A percentile compares a stretch with the other conserved stretches of the same genome.
These are phyloP conservation scores for Lathyrus oleraceus DNA, from an alignment of 306 rosid genomes.

Conservation along the genomic window DNA sequence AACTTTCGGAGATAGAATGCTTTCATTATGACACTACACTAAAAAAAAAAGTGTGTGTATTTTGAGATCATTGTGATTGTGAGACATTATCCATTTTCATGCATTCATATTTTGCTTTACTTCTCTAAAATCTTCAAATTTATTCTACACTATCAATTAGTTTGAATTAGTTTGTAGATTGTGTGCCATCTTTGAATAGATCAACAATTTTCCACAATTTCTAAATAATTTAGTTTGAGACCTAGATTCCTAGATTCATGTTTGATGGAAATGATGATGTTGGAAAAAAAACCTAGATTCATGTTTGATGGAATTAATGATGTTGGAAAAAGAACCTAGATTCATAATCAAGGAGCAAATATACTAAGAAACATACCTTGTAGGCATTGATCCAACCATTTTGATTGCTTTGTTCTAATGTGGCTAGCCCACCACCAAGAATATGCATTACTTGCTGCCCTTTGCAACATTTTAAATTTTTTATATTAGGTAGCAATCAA, in stretches of 20 bases:
- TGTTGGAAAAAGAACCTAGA: constrained; percentile 3
- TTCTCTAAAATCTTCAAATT: background rate
- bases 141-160: background rate
- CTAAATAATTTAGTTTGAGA: background rate
- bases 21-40: background rate
- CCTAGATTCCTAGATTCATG: constrained; percentile 10
- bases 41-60: background rate
- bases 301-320: background rate
- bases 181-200: constrained; percentile 1
- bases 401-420: constrained; percentile 92
- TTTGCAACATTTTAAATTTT: constrained; percentile 72
- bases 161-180: background rate
- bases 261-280: background rate
- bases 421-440: constrained; percentile 99
- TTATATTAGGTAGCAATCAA: constrained; percentile 28
- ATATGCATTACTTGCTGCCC: constrained; percentile 97
- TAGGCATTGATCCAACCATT: constrained; percentile 93
- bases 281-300: constrained; percentile 11
- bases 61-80: background rate
- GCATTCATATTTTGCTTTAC: background rate
- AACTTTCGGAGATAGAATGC: background rate
- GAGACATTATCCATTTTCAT: background rate
- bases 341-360: background rate
- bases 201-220: constrained; percentile 17
- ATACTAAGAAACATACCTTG: constrained; percentile 53